A percentile compares a stretch with the other conserved stretches of the same genome.
Conservation (phyloP, 2,329 filamentous ascomycete species). For the Colletotrichum shisoi region DNA sequence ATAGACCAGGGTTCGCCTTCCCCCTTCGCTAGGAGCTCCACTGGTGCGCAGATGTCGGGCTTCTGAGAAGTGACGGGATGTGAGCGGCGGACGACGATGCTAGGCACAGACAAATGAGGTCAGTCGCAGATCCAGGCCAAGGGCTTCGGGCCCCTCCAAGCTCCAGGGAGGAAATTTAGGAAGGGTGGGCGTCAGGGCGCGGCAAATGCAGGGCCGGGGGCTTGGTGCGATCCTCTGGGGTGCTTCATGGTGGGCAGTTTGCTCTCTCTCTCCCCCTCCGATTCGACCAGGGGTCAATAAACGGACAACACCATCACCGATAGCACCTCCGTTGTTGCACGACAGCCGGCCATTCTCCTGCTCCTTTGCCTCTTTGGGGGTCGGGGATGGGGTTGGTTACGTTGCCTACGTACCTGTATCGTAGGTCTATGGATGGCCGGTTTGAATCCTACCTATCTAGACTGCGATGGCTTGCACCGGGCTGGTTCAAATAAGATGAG, state of each 20-base stretch:
- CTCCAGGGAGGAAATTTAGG: slow-evolving; percentile 7
- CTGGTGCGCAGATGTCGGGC: slow-evolving; percentile 31
- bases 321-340: slow-evolving; percentile 1
- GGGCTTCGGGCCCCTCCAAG: slow-evolving; percentile 21
- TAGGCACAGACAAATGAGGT: slow-evolving; percentile 37
- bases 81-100: slow-evolving; percentile 34
- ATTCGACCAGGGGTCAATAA: slow-evolving; percentile 1
- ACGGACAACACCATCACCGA: slow-evolving; percentile 6
- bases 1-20: slow-evolving; percentile 27
- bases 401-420: slow-evolving; percentile 1
- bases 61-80: slow-evolving; percentile 26
- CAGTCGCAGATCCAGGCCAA: slow-evolving; percentile 35
- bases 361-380: not conserved
- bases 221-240: slow-evolving; percentile 25
- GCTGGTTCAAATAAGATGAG: slow-evolving; percentile 27
- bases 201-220: slow-evolving; percentile 19
- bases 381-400: not conserved
- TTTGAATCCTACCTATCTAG: slow-evolving; percentile 10
- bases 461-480: slow-evolving; percentile 21
- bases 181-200: slow-evolving; percentile 29
- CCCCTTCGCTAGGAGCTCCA: slow-evolving; percentile 33
- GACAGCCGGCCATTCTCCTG: not conserved
- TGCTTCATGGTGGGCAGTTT: not conserved
- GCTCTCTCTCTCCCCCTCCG: not conserved
- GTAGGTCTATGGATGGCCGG: slow-evolving; percentile 9